Percentiles rank a stretch among this genome's conserved stretches.
phyloP scores from a whole-genome alignment of 2,329 filamentous ascomycete genomes.

The Beauveria asiatica region DNA sequence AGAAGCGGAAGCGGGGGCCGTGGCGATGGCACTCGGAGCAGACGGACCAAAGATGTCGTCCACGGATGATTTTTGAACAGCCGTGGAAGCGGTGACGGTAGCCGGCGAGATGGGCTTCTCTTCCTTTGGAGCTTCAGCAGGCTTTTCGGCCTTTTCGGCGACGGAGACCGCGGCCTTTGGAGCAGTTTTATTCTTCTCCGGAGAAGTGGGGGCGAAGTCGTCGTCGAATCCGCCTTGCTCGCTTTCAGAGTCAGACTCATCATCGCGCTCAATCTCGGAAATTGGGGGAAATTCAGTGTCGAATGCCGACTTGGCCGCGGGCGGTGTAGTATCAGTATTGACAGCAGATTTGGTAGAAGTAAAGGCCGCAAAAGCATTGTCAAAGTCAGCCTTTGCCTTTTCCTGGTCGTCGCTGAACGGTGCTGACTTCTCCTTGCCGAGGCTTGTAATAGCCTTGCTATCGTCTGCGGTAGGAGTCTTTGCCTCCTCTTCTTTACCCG shows the following conservation, averaged over 20 bases:
- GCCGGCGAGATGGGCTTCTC: slow-evolving; percentile 25
- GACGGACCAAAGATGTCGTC: slow-evolving; percentile 36
- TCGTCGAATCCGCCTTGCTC: slow-evolving; percentile 86
- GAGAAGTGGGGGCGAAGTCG: slow-evolving; percentile 68
- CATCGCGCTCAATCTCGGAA: slow-evolving; percentile 66
- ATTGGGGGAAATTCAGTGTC: slow-evolving; percentile 88
- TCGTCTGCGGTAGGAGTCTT: neutral
- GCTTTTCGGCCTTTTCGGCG: neutral
- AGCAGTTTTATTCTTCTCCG: slow-evolving; percentile 23
- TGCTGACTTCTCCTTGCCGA: slow-evolving; percentile 12
- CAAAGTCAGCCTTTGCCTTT: slow-evolving; percentile 72
- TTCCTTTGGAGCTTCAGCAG: slow-evolving; percentile 20
- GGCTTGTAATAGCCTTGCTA: slow-evolving; percentile 10
- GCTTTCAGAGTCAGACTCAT: slow-evolving; percentile 75
- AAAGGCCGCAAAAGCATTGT: slow-evolving; percentile 76
- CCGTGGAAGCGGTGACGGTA: slow-evolving; percentile 19
- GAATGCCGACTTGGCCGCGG: slow-evolving; percentile 44
- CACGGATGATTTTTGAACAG: slow-evolving; percentile 19
- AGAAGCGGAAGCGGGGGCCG: slow-evolving; percentile 26
- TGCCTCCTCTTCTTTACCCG: slow-evolving; percentile 11
- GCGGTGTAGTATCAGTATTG: slow-evolving; percentile 30
- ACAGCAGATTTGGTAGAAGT: slow-evolving; percentile 41
- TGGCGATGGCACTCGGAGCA: slow-evolving; percentile 13
- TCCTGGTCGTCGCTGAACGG: slow-evolving; percentile 47
- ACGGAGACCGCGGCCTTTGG: slow-evolving; percentile 12